phyloP scores from a whole-genome alignment of 768 basidiomycete genomes.

The Trametes sanguinea region DNA sequence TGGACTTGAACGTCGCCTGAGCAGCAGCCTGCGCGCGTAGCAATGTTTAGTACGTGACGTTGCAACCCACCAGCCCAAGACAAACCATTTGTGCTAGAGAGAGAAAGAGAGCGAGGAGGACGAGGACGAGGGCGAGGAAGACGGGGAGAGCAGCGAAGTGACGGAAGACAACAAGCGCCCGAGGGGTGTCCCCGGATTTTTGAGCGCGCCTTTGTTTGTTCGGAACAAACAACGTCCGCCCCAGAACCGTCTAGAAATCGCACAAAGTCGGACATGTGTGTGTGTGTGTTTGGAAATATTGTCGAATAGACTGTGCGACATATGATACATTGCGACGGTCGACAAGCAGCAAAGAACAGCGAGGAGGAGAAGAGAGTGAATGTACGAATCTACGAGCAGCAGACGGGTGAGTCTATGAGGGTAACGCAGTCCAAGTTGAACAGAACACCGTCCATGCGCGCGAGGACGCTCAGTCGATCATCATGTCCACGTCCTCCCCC shows the following conservation, averaged over 20 bases:
- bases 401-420: too few species aligned
- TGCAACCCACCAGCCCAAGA: too few species aligned
- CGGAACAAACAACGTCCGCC: slow-evolving; percentile 22
- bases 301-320: neutral
- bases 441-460: too few species aligned
- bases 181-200: slow-evolving; percentile 11
- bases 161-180: slow-evolving; percentile 13
- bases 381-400: neutral
- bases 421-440: too few species aligned
- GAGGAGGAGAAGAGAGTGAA: neutral
- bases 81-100: neutral
- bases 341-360: neutral
- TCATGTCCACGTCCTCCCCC: slow-evolving; percentile 17
- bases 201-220: slow-evolving; percentile 18
- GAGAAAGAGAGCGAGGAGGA: neutral
- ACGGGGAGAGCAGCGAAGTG: slow-evolving; percentile 2
- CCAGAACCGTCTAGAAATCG: slow-evolving; percentile 13
- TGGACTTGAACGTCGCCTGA: slow-evolving; percentile 94
- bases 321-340: slow-evolving; percentile 11
- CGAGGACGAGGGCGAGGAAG: neutral
- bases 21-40: slow-evolving; percentile 52
- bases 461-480: slow-evolving; percentile 4
- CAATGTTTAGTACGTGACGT: neutral
- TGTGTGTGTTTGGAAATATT: too few species aligned
- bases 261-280: too few species aligned